These are phyloP conservation scores for Lactarius evosmus DNA, from an alignment of 768 basidiomycete species.

Conservation along the genomic window DNA sequence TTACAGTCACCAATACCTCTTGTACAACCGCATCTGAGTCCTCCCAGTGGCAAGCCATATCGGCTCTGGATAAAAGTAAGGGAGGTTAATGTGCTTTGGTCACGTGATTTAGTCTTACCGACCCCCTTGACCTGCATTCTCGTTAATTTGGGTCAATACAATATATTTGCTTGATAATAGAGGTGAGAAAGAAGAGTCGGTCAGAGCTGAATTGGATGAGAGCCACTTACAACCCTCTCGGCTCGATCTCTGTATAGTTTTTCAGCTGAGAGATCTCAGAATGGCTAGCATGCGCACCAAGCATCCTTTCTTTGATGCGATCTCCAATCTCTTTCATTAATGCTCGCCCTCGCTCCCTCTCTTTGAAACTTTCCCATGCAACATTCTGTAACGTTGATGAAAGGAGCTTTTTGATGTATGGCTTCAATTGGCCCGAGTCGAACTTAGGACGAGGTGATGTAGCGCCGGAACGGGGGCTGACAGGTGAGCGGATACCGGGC, in stretches of 20 bases:
- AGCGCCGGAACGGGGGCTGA: constrained; percentile 59
- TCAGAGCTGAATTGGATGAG: neutral
- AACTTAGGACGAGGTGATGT: constrained; percentile 56
- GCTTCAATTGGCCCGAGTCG: constrained; percentile 67
- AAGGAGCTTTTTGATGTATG: constrained; percentile 81
- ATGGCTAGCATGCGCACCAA: constrained; percentile 39
- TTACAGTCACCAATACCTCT: constrained; percentile 76
- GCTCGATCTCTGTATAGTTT: constrained; percentile 57
- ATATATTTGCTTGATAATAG: constrained; percentile 68
- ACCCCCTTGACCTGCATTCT: constrained; percentile 82
- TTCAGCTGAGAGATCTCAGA: constrained; percentile 17
- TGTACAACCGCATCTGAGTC: constrained; percentile 74
- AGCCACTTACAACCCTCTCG: constrained; percentile 61
- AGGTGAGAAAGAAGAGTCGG: constrained; percentile 12
- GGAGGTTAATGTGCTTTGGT: neutral
- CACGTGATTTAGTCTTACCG: constrained; percentile 48
- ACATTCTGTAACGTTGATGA: constrained; percentile 61
- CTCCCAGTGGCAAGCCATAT: constrained; percentile 86
- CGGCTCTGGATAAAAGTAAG: constrained; percentile 48
- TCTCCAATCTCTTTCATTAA: constrained; percentile 86
- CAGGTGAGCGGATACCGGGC: constrained; percentile 58
- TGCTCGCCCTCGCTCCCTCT: constrained; percentile 63
- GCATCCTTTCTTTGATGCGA: constrained; percentile 81
- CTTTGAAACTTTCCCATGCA: constrained; percentile 65
- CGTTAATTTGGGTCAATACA: constrained; percentile 79